Evolutionary conservation across 2,329 filamentous ascomycete genomes (phyloP).

Genomic region (Talaromyces sp.): DNA sequence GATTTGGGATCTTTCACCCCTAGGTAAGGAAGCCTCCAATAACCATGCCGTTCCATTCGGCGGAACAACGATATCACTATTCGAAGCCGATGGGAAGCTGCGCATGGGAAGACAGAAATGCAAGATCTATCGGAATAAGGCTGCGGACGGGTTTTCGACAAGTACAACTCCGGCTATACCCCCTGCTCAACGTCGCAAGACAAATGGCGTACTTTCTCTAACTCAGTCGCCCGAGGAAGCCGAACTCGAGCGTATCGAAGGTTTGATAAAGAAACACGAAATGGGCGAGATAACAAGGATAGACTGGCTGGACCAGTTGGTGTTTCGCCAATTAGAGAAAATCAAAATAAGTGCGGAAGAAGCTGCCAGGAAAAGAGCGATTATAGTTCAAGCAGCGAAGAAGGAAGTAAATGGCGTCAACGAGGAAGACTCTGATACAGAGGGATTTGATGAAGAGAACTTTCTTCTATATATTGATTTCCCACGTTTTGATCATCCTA

Average conservation of each 20-base stretch:
- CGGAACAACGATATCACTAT: conserved; percentile 86
- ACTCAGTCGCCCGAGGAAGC: conserved; percentile 64
- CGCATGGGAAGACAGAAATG: conserved; percentile 93
- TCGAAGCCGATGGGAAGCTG: conserved; percentile 84
- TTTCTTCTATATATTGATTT: conserved; percentile 88
- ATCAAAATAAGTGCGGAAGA: conserved; percentile 60
- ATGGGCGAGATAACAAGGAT: conserved; percentile 92
- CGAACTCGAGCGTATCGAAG: conserved; percentile 84
- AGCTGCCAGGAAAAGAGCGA: conserved; percentile 54
- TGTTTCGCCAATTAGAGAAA: conserved; percentile 86
- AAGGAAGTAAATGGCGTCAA: conserved; percentile 38
- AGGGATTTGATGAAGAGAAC: conserved; percentile 52
- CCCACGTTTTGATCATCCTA: conserved; percentile 88
- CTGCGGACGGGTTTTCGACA: conserved; percentile 77
- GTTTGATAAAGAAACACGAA: conserved; percentile 92
- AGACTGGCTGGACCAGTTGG: conserved; percentile 92
- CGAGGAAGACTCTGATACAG: conserved; percentile 31
- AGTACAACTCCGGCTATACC: conserved; percentile 71
- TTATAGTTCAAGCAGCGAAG: conserved; percentile 32
- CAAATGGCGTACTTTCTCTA: conserved; percentile 42
- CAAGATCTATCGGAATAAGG: conserved; percentile 71
- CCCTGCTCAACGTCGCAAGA: conserved; percentile 50
- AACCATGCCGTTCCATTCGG: conserved; percentile 86
- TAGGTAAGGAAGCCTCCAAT: conserved; percentile 62
- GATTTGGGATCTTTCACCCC: conserved; percentile 86